Conservation (phyloP, 306 rosid species). For the Trichosanthes truncata region DNA sequence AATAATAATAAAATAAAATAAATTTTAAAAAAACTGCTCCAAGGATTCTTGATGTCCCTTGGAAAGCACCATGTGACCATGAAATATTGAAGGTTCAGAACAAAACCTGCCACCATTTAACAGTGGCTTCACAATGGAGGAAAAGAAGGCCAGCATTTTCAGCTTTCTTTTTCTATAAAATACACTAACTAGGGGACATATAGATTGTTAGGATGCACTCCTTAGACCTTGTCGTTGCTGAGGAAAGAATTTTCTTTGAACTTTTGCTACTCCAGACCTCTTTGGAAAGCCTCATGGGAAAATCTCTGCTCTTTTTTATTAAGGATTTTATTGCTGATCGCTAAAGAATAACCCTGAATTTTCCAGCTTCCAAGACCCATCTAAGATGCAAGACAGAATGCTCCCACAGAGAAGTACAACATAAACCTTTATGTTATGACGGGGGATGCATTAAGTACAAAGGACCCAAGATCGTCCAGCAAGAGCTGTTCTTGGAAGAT, state of each 20-base stretch:
- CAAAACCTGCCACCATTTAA: background rate
- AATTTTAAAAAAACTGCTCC: too few species aligned
- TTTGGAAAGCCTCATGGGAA: background rate
- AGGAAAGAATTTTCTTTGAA: background rate
- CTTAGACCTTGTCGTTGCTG: background rate
- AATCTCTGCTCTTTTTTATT: background rate
- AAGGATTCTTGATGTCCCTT: background rate
- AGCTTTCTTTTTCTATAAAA: background rate
- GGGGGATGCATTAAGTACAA: background rate
- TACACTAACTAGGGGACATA: background rate
- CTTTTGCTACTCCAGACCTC: background rate
- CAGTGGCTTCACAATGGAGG: background rate
- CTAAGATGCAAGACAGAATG: background rate
- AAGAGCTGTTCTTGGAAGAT: background rate
- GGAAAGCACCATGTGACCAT: background rate
- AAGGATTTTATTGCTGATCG: background rate
- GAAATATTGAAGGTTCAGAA: background rate
- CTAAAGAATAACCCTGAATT: too few species aligned
- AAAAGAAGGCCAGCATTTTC: background rate
- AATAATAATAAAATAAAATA: too few species aligned
- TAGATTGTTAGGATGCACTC: background rate
- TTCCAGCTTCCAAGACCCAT: background rate
- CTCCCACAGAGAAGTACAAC: background rate
- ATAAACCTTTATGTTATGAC: background rate
- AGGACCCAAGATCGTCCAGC: background rate